Evolutionary conservation across 495 filamentous ascomycete genomes (phyloP).

Genomic region (Podospora sp.): DNA sequence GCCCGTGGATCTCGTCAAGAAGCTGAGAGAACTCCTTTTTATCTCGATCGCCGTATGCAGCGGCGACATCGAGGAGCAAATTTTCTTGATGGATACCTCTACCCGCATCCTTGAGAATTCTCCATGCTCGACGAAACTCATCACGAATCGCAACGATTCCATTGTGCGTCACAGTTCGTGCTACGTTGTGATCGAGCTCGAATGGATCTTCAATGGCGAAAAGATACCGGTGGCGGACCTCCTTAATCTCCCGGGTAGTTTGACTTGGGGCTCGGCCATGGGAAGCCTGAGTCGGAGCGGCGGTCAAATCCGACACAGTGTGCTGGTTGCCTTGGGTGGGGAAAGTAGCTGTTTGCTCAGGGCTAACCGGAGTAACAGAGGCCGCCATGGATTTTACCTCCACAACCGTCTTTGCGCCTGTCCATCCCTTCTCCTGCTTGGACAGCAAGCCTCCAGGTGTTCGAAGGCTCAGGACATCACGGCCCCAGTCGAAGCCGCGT

Average conservation of each 20-base stretch:
- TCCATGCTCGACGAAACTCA: slow-evolving; percentile 75
- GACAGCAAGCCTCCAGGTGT: slow-evolving; percentile 65
- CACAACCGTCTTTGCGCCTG: slow-evolving; percentile 62
- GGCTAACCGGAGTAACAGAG: neutral
- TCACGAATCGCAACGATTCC: slow-evolving; percentile 76
- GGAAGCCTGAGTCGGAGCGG: neutral
- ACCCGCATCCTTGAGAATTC: slow-evolving; percentile 55
- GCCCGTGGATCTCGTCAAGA: slow-evolving; percentile 47
- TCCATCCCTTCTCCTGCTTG: slow-evolving; percentile 79
- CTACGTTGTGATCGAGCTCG: slow-evolving; percentile 81
- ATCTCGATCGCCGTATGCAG: slow-evolving; percentile 31
- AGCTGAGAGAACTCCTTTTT: slow-evolving; percentile 37
- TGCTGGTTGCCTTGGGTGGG: slow-evolving; percentile 24
- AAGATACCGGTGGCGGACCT: slow-evolving; percentile 75
- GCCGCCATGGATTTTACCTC: slow-evolving; percentile 27
- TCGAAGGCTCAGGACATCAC: slow-evolving; percentile 70
- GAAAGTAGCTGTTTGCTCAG: neutral
- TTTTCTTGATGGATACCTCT: slow-evolving; percentile 34
- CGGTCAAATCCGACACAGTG: slow-evolving; percentile 3
- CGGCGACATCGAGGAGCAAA: slow-evolving; percentile 41
- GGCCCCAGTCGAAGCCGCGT: slow-evolving; percentile 68
- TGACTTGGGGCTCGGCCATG: neutral
- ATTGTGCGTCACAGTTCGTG: slow-evolving; percentile 73
- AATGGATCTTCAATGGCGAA: slow-evolving; percentile 89
- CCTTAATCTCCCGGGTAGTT: slow-evolving; percentile 50